These are phyloP conservation scores for Iberis amara DNA, from an alignment of 441 rosid species.

Conservation along the genomic window DNA sequence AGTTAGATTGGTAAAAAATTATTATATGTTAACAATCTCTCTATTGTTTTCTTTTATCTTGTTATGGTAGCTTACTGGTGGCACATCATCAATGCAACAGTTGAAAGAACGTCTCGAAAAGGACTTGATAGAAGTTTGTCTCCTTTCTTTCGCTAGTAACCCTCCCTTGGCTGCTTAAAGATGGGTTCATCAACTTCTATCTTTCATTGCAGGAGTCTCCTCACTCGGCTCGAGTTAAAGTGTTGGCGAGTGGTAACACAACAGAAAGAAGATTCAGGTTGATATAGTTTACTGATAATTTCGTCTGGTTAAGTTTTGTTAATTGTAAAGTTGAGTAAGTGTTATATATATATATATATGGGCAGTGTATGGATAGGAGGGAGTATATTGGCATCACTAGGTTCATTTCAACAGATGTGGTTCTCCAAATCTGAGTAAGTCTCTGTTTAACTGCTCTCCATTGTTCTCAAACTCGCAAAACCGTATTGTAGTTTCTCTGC, in stretches of 20 bases:
- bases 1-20: not conserved
- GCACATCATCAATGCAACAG: constrained; percentile 99
- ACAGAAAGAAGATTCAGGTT: constrained; percentile 99
- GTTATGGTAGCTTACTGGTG: constrained; percentile 81
- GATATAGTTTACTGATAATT: constrained; percentile 16
- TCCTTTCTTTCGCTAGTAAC: no score
- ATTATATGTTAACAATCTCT: no score
- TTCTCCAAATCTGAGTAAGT: constrained; percentile 96
- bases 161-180: constrained; percentile 1
- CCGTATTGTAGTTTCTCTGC: not conserved
- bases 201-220: constrained; percentile 79
- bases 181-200: not conserved
- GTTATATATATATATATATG: no score
- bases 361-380: constrained; percentile 98
- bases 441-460: not conserved
- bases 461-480: not conserved
- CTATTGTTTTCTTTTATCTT: no score
- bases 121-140: constrained; percentile 76
- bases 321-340: no score
- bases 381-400: constrained; percentile 93
- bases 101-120: constrained; percentile 98
- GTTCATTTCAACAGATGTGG: constrained; percentile 99
- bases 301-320: no score
- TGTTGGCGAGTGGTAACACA: constrained; percentile 90
- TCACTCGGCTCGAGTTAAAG: constrained; percentile 95